A percentile compares a stretch with the other conserved stretches of the same genome.
phyloP scores from a whole-genome alignment of 2,329 filamentous ascomycete genomes.

The Coniochaeta sp. region DNA sequence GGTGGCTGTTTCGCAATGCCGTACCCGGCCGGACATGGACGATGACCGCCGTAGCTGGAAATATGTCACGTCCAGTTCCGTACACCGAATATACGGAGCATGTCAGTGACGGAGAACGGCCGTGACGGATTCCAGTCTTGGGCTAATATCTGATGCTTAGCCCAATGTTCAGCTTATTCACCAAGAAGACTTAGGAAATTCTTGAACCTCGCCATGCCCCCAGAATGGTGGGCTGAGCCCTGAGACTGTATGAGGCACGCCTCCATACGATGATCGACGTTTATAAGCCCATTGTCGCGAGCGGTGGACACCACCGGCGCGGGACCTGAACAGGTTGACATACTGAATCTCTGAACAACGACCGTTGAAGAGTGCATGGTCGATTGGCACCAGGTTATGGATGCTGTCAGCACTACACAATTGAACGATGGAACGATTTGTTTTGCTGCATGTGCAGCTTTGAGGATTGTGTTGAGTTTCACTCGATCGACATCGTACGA shows the following conservation, averaged over 20 bases:
- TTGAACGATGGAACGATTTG: slow-evolving; percentile 1
- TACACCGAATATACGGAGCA: too few relatives aligned
- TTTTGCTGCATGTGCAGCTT: background rate
- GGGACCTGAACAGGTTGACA: background rate
- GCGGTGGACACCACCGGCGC: background rate
- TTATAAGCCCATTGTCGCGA: background rate
- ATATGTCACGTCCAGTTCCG: too few relatives aligned
- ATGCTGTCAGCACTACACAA: slow-evolving; percentile 2
- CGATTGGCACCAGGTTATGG: slow-evolving; percentile 1
- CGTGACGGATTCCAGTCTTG: too few relatives aligned
- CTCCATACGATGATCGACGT: background rate
- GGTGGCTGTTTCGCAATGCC: too few relatives aligned
- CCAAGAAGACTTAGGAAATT: too few relatives aligned
- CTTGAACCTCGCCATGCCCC: too few relatives aligned
- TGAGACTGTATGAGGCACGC: background rate
- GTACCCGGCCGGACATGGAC: too few relatives aligned
- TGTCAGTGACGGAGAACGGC: too few relatives aligned
- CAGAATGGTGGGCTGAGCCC: background rate
- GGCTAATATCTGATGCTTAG: too few relatives aligned
- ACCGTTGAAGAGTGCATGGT: background rate
- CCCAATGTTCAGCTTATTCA: too few relatives aligned
- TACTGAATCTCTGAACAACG: background rate
- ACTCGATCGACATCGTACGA: slow-evolving; percentile 9
- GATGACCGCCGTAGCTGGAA: too few relatives aligned
- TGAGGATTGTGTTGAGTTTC: slow-evolving; percentile 5